phyloP scores from a whole-genome alignment of 345 rosid species.

The Sapria himalayana region DNA sequence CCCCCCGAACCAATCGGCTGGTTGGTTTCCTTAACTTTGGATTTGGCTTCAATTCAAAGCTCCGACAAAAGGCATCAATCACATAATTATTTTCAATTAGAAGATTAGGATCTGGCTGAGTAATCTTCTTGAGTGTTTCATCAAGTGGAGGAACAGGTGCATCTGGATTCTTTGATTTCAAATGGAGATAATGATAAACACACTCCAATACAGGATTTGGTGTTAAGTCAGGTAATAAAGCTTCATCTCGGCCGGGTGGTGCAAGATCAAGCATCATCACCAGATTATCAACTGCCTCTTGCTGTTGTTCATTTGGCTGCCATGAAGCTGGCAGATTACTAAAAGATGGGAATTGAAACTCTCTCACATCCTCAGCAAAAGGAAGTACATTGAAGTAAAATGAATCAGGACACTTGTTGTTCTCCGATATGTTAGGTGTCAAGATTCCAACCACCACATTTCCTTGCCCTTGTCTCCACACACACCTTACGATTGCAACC shows the following conservation, averaged over 20 bases:
- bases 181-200: conserved; percentile 48
- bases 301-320: conserved; percentile 66
- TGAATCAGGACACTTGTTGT: too few species aligned
- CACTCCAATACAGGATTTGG: conserved; percentile 88
- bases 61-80: conserved; percentile 23
- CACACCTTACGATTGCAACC: too few species aligned
- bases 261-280: conserved; percentile 79
- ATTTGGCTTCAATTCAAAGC: conserved; percentile 56
- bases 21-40: conserved; percentile 54
- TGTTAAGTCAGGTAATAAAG: conserved; percentile 47
- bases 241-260: conserved; percentile 45
- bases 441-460: too few species aligned
- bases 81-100: conserved; percentile 24
- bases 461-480: too few species aligned
- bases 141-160: conserved; percentile 65
- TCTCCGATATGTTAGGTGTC: too few species aligned
- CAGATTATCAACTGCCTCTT: conserved; percentile 56
- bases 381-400: conserved; percentile 79
- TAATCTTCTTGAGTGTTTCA: conserved; percentile 43
- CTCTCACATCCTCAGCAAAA: conserved; percentile 77
- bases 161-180: conserved; percentile 53
- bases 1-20: conserved; percentile 20
- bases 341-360: conserved; percentile 75
- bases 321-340: conserved; percentile 42
- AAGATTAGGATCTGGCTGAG: conserved; percentile 49